Base-by-base conservation (phyloP, 2,329 filamentous ascomycete genomes). In the Trichophyton simii region DNA sequence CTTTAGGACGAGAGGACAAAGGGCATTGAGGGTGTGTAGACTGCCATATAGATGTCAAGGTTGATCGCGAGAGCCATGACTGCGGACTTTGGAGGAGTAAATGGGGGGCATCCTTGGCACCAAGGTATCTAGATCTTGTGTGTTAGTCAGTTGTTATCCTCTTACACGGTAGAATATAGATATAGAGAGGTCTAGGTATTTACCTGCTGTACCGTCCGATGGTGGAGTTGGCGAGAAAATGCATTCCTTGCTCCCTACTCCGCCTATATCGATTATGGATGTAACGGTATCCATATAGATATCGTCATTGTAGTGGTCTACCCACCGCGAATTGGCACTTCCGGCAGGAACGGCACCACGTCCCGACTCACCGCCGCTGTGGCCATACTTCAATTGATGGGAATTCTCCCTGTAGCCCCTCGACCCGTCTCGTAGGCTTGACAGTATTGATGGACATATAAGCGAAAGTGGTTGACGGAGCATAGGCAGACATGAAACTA, bases 401-500 rank as follows among this genome's bases (percentile, higher is more conserved):
- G 44, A 48, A 48, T 48, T 48, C 44, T 48, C 44, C 44, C 44
- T 48, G 44, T 48, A 48, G n/a, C 15, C 20, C 44, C 44, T 48
- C 44, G 44, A 48, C 15, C 44, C 44, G 44, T 48, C 44, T 22
- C 44, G 44, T 48, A 18, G n/a, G 44, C 15, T 48, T 18, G 44
- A 55, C 46, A 63, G 60, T 15, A 61, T 4, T 31, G n/a, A 25
- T 46, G 61, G 61, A 50, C 50, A 63, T 20, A 63, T 3, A 5
- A 61, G 7, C 3, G 61, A 63, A 15, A 63, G 61, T 13, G 61
- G 59, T 38, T 61, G 59, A n/a, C 61, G 61, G 42, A 63, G 58
- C 58, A 63, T 60, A 46, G 72, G 73, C 9, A 75, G 68, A 57
- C 72, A 74, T 15, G 72, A 72, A 28, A 69, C 72, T 11, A 75